Base-by-base conservation (phyloP, 805 yeast genomes). In the Monosporozyma solicola region DNA sequence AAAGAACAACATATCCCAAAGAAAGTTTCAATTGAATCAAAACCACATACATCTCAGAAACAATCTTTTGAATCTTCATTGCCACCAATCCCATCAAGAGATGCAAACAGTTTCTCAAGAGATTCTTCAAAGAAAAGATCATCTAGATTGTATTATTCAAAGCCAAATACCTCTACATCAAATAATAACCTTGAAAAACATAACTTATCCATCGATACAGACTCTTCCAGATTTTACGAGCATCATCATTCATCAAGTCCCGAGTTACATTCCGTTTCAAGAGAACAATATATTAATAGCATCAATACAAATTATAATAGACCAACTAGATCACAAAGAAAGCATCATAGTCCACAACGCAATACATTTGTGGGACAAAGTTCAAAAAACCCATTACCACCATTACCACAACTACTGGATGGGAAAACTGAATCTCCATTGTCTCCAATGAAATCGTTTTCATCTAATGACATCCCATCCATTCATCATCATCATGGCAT, bases 401-500 rank as follows among this genome's bases (percentile, higher is more conserved):
- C 63, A 2, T 47, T 66, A 10, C 70, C 70, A 25, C 63, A 62
- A 33, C 48, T 63, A 11, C 62, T 65, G 5, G 29, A n/a, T 22
- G 47, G 52, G 27, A 33, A 45, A 22, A 49, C 32, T 32, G 25
- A 10, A 51, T 25, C 59, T 58, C n/a, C 48, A 11, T 51, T 31
- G 37, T 13, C 54, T 15, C 59, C 61, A 13, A 55, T 49, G 5
- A 65, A 65, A 55, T 65, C 70, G 5, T 60, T 58, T 41, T 64
- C 69, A 5, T 57, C 61, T 8, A 61, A 62, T 51, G 68, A 65
- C 49, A 52, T 63, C 10, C 48, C 53, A 24, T n/a, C 25, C 15
- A 15, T 27, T 22, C 35, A 49, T 29, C 10, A 41, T 41, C 16
- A 33, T 29, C 27, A 32, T 7, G n/a, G 24, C 9, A 41, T 24